Conservation (phyloP, 352 stramenopile species). For the Thalassiosira livingstoniorum region DNA sequence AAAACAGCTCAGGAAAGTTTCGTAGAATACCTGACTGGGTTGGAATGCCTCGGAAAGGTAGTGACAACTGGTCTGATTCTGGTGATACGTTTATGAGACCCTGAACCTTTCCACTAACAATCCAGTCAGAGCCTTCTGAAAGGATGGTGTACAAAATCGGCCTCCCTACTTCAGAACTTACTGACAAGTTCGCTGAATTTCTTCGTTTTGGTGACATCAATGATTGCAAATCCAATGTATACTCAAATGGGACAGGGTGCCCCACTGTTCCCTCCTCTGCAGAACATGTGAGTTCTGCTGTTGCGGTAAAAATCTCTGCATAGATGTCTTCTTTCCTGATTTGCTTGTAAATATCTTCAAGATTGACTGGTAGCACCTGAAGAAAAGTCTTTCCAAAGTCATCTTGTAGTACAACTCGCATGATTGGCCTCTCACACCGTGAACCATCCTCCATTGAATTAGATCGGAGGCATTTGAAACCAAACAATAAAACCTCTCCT, state of each 20-base stretch:
- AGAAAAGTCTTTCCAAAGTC: constrained; percentile 69
- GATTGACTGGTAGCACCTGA: constrained; percentile 65
- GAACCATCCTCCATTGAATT: constrained; percentile 18
- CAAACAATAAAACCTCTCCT: constrained; percentile 67
- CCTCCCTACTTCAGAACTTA: constrained; percentile 35
- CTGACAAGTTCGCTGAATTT: constrained; percentile 18
- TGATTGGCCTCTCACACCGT: constrained; percentile 36
- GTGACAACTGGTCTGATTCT: constrained; percentile 25
- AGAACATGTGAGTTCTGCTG: constrained; percentile 48
- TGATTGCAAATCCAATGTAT: constrained; percentile 53
- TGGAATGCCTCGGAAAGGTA: constrained; percentile 53
- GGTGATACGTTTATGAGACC: constrained; percentile 56
- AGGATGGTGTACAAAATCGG: constrained; percentile 60
- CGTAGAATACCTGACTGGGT: constrained; percentile 43
- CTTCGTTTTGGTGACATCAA: constrained; percentile 51
- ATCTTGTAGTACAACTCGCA: constrained; percentile 67
- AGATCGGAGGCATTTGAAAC: constrained; percentile 63
- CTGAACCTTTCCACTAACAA: constrained; percentile 74
- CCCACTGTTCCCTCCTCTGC: constrained; percentile 60
- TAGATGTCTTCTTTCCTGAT: constrained; percentile 53
- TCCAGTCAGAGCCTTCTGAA: constrained; percentile 64
- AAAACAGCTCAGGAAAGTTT: constrained; percentile 41
- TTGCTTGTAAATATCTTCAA: constrained; percentile 65
- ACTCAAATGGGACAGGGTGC: constrained; percentile 66
- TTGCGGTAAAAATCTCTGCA: constrained; percentile 44